These are phyloP conservation scores for Penicillium concentricum DNA, from an alignment of 2,329 filamentous ascomycete genomes.

Conservation along the genomic window DNA sequence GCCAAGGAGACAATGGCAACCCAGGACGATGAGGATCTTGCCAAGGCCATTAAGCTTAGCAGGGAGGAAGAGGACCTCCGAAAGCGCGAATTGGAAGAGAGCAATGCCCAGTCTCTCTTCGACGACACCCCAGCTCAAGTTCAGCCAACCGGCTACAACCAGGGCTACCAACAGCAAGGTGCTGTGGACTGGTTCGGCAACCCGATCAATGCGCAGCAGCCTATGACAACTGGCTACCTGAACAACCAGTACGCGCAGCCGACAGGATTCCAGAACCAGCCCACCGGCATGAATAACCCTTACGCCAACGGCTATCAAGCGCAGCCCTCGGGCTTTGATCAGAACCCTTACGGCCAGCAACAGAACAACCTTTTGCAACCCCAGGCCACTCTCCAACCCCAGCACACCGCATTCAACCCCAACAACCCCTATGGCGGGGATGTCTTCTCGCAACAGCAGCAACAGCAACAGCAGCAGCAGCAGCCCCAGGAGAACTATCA, in stretches of 20 bases:
- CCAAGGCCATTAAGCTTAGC: constrained; percentile 92
- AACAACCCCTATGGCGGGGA: constrained; percentile 57
- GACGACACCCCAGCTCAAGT: constrained; percentile 72
- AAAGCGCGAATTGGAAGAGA: constrained; percentile 80
- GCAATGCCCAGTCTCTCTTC: constrained; percentile 83
- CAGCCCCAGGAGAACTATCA: constrained; percentile 60
- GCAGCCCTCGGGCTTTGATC: constrained; percentile 70
- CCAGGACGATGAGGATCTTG: constrained; percentile 85
- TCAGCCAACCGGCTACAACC: constrained; percentile 86
- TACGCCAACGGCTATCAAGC: constrained; percentile 65
- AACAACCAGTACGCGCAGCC: constrained; percentile 72
- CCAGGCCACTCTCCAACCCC: constrained; percentile 55
- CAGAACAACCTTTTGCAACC: constrained; percentile 49
- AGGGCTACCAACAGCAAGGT: constrained; percentile 95
- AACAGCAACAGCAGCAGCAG: constrained; percentile 40
- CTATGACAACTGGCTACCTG: constrained; percentile 66
- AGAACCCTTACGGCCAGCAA: constrained; percentile 45
- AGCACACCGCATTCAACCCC: constrained; percentile 58
- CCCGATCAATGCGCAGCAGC: constrained; percentile 74
- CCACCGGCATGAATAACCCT: constrained; percentile 67
- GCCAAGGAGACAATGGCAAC: constrained; percentile 53
- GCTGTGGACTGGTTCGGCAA: constrained; percentile 98
- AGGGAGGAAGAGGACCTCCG: constrained; percentile 86
- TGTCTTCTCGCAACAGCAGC: constrained; percentile 45
- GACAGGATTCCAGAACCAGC: constrained; percentile 65